A percentile compares a stretch with the other conserved stretches of the same genome.
Evolutionary conservation across 768 basidiomycete genomes (phyloP).

Genomic region (Psilocybe azurescens): DNA sequence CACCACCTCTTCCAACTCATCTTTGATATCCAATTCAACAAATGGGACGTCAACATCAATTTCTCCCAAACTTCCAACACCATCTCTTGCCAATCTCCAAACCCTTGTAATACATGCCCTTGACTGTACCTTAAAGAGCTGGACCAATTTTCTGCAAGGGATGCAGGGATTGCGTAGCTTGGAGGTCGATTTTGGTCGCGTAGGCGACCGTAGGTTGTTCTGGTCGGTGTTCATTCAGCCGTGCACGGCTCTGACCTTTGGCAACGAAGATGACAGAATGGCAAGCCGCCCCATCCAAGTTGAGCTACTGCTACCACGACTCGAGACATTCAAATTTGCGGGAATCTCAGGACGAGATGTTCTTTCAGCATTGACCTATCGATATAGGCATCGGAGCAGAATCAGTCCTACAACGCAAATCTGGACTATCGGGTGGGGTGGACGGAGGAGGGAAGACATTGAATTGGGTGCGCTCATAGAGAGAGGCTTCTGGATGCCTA

Average conservation of each 20-base stretch:
- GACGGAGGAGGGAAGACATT: conserved; percentile 37
- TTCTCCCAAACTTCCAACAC: not conserved
- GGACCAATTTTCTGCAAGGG: conserved; percentile 39
- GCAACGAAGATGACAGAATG: not conserved
- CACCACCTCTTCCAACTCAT: not conserved
- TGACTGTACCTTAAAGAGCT: conserved; percentile 40
- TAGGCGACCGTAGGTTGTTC: conserved; percentile 29
- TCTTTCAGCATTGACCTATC: conserved; percentile 21
- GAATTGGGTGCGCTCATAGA: conserved; percentile 45
- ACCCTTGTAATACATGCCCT: conserved; percentile 46
- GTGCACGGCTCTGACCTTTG: not conserved
- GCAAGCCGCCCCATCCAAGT: not conserved
- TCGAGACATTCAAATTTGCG: conserved; percentile 33
- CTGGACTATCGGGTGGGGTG: conserved; percentile 42
- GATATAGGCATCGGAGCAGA: conserved; percentile 8
- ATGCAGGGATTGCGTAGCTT: conserved; percentile 40
- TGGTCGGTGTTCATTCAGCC: conserved; percentile 37
- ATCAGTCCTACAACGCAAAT: conserved; percentile 8
- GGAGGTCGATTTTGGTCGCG: conserved; percentile 47
- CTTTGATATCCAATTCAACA: too few species aligned
- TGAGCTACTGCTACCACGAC: conserved; percentile 27
- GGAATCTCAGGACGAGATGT: conserved; percentile 32
- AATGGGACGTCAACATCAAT: not conserved
- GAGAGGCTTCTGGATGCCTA: conserved; percentile 33
- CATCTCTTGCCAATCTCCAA: conserved; percentile 29